Conservation (phyloP, 108 stramenopile genomes). For the Fistulifera solaris region DNA sequence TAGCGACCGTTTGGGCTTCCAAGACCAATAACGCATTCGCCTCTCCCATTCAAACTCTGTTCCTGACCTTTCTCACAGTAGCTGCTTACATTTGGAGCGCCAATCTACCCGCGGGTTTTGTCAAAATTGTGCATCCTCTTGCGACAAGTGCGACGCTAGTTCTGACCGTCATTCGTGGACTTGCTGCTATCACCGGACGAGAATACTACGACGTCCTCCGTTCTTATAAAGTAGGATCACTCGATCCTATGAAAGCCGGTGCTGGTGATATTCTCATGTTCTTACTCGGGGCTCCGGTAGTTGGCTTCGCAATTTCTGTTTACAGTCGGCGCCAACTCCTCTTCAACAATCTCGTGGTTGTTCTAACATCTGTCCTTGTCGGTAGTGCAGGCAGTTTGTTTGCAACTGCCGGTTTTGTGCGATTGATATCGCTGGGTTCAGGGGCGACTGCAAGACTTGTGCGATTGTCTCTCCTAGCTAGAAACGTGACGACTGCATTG, state of each 20-base stretch:
- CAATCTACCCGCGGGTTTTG: constrained; percentile 46
- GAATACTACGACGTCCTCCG: constrained; percentile 36
- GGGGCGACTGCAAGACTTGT: constrained; percentile 23
- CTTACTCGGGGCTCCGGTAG: constrained; percentile 70
- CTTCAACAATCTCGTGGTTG: constrained; percentile 55
- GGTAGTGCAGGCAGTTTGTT: constrained; percentile 65
- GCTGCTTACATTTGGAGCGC: constrained; percentile 63
- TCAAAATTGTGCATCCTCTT: constrained; percentile 64
- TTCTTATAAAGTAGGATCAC: constrained; percentile 62
- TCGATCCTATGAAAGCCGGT: constrained; percentile 37
- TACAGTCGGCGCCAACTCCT: constrained; percentile 53
- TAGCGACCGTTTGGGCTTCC: constrained; percentile 23
- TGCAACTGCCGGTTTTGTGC: constrained; percentile 61
- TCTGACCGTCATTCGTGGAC: constrained; percentile 17
- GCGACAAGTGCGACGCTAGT: constrained; percentile 46
- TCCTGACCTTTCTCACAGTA: constrained; percentile 42
- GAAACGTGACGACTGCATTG: constrained; percentile 87
- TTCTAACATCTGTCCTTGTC: constrained; percentile 39
- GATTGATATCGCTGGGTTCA: constrained; percentile 42
- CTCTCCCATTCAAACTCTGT: constrained; percentile 39
- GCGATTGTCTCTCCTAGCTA: constrained; percentile 62
- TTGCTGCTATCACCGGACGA: constrained; percentile 28
- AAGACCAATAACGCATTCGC: constrained; percentile 16
- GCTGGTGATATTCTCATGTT: constrained; percentile 70
- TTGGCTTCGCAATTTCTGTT: constrained; percentile 64